Evolutionary conservation across 2,329 filamentous ascomycete species (phyloP), one percentile per base, ranked within the genome.

Genomic region (Fusarium redolens): DNA sequence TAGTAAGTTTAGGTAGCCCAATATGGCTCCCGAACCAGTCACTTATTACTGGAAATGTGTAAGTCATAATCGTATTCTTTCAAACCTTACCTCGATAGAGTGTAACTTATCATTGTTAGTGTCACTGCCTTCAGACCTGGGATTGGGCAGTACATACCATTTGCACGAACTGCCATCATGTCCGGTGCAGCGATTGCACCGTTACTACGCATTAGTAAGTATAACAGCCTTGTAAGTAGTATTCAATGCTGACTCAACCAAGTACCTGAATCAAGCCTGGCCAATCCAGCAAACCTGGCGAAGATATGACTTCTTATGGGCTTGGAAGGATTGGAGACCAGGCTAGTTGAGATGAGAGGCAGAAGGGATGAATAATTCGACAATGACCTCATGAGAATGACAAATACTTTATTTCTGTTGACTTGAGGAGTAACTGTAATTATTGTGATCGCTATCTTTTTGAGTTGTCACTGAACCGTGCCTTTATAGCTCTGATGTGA

Each of bases 11-110:
- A 54, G 50, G 50, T 47, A 44, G 25, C 25, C 50, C n/a, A 64
- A 33, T 7, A 61, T 67, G 65, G 4, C 35, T 7, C 15, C 54
- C 10, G 18, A 31, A 22, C 22, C 43, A 50, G 41, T 17, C 8
- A 38, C 37, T 22, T 41, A 56, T 40, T 41, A 51, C 25, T 62
- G 56, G 50, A 67, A 44, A 55, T 66, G 61, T 30, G 62, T 67
- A 38, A 44, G 48, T 55, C 5, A 7, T 5, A 31, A 9, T 14
- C n/a, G 13, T 0, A 20, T 4, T 15, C n/a, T 25, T 25, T 35
- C 13, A 1, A 4, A 25, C 18, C n/a, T 35, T 35, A 17, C 1
- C n/a, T 14, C 22, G n/a, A 6, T 7, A 18, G 17, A 35, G 12
- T 51, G 12, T 65, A 22, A 65, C 14, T 7, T 2, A 17, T 25